A percentile compares a stretch with the other conserved stretches of the same genome.
Evolutionary conservation across 2,329 filamentous ascomycete genomes (phyloP).

Genomic region (Colletotrichum euphorbiae): DNA sequence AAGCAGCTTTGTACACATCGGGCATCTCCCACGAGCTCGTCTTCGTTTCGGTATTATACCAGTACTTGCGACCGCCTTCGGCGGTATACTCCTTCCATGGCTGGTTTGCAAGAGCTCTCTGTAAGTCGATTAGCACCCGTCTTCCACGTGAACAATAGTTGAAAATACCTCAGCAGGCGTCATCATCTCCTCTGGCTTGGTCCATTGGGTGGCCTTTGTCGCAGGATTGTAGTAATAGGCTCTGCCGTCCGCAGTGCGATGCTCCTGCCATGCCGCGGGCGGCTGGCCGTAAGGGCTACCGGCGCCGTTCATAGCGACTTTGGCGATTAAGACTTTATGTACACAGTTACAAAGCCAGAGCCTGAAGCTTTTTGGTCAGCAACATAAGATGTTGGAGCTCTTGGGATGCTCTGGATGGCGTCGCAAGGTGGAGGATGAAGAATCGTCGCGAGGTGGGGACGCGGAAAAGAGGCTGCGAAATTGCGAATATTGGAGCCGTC

Average conservation of each 20-base stretch:
- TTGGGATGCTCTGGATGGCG: not conserved
- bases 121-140: slow-evolving; percentile 42
- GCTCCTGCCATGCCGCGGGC: slow-evolving; percentile 78
- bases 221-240: slow-evolving; percentile 90
- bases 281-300: slow-evolving; percentile 62
- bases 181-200: slow-evolving; percentile 92
- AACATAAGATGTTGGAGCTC: not conserved
- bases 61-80: slow-evolving; percentile 90
- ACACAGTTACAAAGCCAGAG: not conserved
- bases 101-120: slow-evolving; percentile 84
- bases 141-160: too few relatives aligned
- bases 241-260: slow-evolving; percentile 82
- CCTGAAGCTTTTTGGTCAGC: not conserved
- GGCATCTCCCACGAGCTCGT: slow-evolving; percentile 97
- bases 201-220: slow-evolving; percentile 93
- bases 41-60: slow-evolving; percentile 93
- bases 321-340: not conserved
- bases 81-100: slow-evolving; percentile 95
- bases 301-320: slow-evolving; percentile 67
- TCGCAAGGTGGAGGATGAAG: not conserved
- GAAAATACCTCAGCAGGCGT: slow-evolving; percentile 77
- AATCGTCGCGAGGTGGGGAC: slow-evolving; percentile 24
- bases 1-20: slow-evolving; percentile 79
- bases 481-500: slow-evolving; percentile 31
- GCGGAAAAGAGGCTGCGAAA: slow-evolving; percentile 28